A percentile compares a stretch with the other conserved stretches of the same genome.
Evolutionary conservation across 1,284 basidiomycete species (phyloP).

Genomic region (Heterobasidion parviporum): DNA sequence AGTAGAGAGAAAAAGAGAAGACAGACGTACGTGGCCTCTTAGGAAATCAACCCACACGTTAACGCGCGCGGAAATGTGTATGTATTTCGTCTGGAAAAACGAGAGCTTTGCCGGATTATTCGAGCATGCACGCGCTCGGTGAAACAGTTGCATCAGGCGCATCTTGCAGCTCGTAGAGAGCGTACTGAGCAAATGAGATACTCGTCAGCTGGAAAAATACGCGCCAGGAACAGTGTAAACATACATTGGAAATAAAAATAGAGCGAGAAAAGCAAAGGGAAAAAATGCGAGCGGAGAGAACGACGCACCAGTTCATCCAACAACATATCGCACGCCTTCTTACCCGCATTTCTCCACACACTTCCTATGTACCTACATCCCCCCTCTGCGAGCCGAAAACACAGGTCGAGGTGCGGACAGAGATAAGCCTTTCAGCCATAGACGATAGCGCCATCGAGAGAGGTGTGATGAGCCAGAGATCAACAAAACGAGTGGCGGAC

Average conservation of each 20-base stretch:
- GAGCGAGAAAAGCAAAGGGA: too few relatives aligned
- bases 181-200: constrained; percentile 39
- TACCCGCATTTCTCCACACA: constrained; percentile 84
- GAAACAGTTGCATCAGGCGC: constrained; percentile 79
- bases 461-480: too few relatives aligned
- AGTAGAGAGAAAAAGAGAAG: constrained; percentile 9
- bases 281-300: too few relatives aligned
- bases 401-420: constrained; percentile 69
- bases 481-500: too few relatives aligned
- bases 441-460: constrained; percentile 80
- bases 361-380: constrained; percentile 76
- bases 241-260: too few relatives aligned
- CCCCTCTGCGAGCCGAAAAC: constrained; percentile 62
- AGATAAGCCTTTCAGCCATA: constrained; percentile 90
- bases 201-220: background rate
- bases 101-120: constrained; percentile 84
- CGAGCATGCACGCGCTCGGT: constrained; percentile 87
- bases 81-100: constrained; percentile 81
- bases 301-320: constrained; percentile 72
- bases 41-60: constrained; percentile 85
- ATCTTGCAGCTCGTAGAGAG: constrained; percentile 69
- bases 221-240: background rate
- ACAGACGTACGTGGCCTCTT: constrained; percentile 19
- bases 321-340: constrained; percentile 74
- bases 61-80: constrained; percentile 89